Conservation (phyloP, 805 yeast species). For the Phaffomyces antillensis region DNA sequence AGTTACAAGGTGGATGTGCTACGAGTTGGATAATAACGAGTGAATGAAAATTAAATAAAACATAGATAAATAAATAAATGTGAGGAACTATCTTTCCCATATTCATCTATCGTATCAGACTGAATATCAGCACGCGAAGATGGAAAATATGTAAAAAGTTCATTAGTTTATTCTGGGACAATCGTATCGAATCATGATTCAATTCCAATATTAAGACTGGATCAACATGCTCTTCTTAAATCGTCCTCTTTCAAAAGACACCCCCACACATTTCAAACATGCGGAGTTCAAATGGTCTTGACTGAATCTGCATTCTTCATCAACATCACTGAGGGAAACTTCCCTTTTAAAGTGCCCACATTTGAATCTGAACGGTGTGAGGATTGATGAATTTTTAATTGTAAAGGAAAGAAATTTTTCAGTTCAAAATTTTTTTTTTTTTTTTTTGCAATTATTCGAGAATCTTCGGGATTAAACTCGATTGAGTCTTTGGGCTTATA, state of each 20-base stretch:
- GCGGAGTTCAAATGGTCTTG: background rate
- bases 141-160: slow-evolving; percentile 76
- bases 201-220: slow-evolving; percentile 6
- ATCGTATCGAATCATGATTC: slow-evolving; percentile 43
- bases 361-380: background rate
- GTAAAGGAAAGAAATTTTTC: background rate
- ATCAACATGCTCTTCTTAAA: slow-evolving; percentile 14
- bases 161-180: slow-evolving; percentile 55
- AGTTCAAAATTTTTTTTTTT: too few species aligned
- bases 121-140: slow-evolving; percentile 34
- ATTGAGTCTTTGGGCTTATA: background rate
- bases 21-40: slow-evolving; percentile 50
- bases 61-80: slow-evolving; percentile 29
- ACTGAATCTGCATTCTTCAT: background rate
- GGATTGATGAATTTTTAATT: background rate
- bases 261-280: too few species aligned
- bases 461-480: slow-evolving; percentile 1
- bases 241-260: slow-evolving; percentile 3
- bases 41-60: slow-evolving; percentile 1
- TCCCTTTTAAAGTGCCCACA: too few species aligned
- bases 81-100: slow-evolving; percentile 75
- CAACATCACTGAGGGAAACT: background rate
- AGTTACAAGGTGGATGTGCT: slow-evolving; percentile 59
- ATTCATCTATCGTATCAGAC: slow-evolving; percentile 50
- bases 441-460: slow-evolving; percentile 3